Conservation (phyloP, 768 basidiomycete genomes). For the Mrakia frigida region DNA sequence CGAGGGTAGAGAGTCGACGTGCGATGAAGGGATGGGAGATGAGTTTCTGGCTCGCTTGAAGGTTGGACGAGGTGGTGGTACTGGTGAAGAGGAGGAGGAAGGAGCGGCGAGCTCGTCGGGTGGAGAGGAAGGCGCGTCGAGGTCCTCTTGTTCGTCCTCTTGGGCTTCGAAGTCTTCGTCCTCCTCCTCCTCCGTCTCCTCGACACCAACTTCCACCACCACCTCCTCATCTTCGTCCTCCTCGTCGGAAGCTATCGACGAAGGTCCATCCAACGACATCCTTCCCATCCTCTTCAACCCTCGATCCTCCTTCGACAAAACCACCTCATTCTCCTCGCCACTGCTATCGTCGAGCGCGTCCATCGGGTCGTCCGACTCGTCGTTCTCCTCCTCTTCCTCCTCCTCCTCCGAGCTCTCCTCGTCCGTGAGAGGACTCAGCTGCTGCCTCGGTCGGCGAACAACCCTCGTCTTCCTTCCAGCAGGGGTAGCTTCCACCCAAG, state of each 20-base stretch:
- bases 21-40: neutral
- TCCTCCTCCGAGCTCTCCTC: neutral
- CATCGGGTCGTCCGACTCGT: slow-evolving; percentile 24
- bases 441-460: neutral
- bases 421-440: neutral
- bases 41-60: neutral
- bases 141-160: neutral
- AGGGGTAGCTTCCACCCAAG: slow-evolving; percentile 24
- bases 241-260: neutral
- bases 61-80: neutral
- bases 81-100: neutral
- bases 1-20: neutral
- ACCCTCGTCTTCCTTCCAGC: neutral
- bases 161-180: too few relatives aligned
- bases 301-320: neutral
- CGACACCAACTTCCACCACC: neutral
- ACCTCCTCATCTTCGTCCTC: neutral
- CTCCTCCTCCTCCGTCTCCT: neutral
- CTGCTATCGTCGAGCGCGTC: slow-evolving; percentile 12
- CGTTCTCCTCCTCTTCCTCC: neutral
- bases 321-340: neutral
- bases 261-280: slow-evolving; percentile 9
- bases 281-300: neutral
- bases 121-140: neutral
- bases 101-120: neutral